Percentiles rank a stretch among this genome's conserved stretches.
Evolutionary conservation across 306 rosid genomes (phyloP).

Genomic region (Adenanthera pavonina): DNA sequence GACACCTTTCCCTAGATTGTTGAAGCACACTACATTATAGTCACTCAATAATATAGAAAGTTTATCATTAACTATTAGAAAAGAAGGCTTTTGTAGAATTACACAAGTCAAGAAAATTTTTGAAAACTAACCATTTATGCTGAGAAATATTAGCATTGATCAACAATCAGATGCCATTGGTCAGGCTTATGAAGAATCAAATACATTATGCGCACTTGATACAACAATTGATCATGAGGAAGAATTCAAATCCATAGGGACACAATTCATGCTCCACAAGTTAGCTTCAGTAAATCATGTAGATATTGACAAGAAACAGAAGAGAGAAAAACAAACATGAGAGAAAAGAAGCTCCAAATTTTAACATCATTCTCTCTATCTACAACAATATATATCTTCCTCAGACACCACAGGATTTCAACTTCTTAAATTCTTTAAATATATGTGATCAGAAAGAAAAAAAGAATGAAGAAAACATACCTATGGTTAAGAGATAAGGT

Average conservation of each 20-base stretch:
- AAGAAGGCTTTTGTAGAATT: neutral
- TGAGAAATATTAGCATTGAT: too few relatives aligned
- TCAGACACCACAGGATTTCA: neutral
- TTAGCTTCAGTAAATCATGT: neutral
- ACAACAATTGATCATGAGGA: neutral
- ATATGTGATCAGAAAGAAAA: neutral
- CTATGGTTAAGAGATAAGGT: neutral
- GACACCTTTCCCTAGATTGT: too few relatives aligned
- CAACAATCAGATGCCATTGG: too few relatives aligned
- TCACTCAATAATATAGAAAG: neutral
- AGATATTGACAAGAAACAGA: slow-evolving; percentile 1
- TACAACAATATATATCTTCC: slow-evolving; percentile 9
- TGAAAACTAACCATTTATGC: too few relatives aligned
- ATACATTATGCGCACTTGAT: too few relatives aligned
- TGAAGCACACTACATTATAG: neutral
- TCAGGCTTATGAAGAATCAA: too few relatives aligned
- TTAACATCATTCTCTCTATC: neutral
- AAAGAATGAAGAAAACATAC: neutral
- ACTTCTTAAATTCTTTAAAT: neutral
- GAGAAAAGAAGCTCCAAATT: neutral
- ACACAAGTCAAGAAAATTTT: neutral
- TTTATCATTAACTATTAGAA: too few relatives aligned
- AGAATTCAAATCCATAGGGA: neutral
- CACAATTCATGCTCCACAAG: neutral
- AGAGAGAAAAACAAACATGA: neutral